Evolutionary conservation across 176 grass and related monocot genomes (phyloP).

Genomic region (Zea mays): DNA sequence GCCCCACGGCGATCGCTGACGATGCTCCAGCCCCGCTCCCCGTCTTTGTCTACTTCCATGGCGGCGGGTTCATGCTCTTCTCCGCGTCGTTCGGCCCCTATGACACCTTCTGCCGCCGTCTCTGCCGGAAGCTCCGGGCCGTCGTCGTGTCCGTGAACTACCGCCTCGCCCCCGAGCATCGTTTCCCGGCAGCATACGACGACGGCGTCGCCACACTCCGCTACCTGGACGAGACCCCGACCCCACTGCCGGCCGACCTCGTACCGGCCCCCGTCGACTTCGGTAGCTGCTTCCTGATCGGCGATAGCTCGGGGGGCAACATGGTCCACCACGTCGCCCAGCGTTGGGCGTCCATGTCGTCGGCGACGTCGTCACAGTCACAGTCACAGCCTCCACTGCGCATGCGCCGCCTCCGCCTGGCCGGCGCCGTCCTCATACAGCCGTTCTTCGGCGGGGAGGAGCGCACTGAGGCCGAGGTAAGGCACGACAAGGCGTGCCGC

Average conservation of each 20-base stretch:
- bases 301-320: constrained; percentile 71
- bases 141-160: constrained; percentile 55
- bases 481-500: constrained; percentile 11
- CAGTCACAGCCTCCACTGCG: neutral
- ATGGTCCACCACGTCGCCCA: constrained; percentile 63
- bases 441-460: constrained; percentile 52
- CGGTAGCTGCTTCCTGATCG: constrained; percentile 49
- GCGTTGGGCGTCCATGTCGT: constrained; percentile 19
- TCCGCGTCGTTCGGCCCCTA: constrained; percentile 32
- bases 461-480: constrained; percentile 36
- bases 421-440: constrained; percentile 32
- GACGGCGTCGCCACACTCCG: constrained; percentile 52
- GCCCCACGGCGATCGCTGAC: neutral
- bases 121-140: constrained; percentile 39
- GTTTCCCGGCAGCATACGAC: constrained; percentile 53
- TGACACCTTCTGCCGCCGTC: constrained; percentile 39
- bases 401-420: neutral
- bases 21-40: constrained; percentile 2
- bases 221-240: constrained; percentile 28
- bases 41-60: constrained; percentile 58
- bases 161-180: constrained; percentile 58
- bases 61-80: constrained; percentile 56
- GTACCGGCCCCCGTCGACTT: constrained; percentile 37
- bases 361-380: neutral
- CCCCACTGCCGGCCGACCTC: neutral